phyloP scores from a whole-genome alignment of 768 basidiomycete genomes.

The Rhodotorula babjevae region DNA sequence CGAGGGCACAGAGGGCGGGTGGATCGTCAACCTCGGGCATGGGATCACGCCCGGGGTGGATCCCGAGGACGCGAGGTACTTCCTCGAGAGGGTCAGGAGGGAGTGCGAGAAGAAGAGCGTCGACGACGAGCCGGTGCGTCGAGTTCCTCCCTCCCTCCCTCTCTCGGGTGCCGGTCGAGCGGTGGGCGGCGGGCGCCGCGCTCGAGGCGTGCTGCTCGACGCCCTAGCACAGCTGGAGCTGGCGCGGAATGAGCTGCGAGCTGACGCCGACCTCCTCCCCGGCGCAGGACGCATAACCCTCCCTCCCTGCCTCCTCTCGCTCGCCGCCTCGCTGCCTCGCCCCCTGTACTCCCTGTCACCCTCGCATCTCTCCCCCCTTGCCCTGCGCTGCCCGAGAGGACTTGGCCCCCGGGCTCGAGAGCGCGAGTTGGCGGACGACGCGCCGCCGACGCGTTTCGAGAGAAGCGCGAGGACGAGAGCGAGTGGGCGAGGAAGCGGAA shows the following conservation, averaged over 20 bases:
- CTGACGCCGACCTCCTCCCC: background rate
- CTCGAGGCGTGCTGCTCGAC: background rate
- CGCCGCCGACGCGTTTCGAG: background rate
- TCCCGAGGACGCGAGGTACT: slow-evolving; percentile 75
- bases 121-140: slow-evolving; percentile 25
- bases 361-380: background rate
- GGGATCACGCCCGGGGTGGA: slow-evolving; percentile 94
- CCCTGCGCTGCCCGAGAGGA: too few relatives aligned
- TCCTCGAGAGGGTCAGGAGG: slow-evolving; percentile 34
- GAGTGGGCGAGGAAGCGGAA: too few relatives aligned
- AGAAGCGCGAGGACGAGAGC: too few relatives aligned
- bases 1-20: slow-evolving; percentile 55
- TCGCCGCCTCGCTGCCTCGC: background rate
- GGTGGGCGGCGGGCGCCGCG: background rate
- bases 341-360: background rate
- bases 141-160: background rate
- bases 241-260: too few relatives aligned
- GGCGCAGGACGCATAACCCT: background rate
- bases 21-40: slow-evolving; percentile 96
- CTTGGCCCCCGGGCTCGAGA: too few relatives aligned
- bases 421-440: background rate
- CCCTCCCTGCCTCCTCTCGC: too few relatives aligned
- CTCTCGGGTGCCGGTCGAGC: too few relatives aligned
- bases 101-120: slow-evolving; percentile 27
- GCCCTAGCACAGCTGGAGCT: too few relatives aligned